Percentiles rank a stretch among this genome's conserved stretches.
Evolutionary conservation across 2,329 filamentous ascomycete species (phyloP).

Genomic region (Diaporthe aspalathi): DNA sequence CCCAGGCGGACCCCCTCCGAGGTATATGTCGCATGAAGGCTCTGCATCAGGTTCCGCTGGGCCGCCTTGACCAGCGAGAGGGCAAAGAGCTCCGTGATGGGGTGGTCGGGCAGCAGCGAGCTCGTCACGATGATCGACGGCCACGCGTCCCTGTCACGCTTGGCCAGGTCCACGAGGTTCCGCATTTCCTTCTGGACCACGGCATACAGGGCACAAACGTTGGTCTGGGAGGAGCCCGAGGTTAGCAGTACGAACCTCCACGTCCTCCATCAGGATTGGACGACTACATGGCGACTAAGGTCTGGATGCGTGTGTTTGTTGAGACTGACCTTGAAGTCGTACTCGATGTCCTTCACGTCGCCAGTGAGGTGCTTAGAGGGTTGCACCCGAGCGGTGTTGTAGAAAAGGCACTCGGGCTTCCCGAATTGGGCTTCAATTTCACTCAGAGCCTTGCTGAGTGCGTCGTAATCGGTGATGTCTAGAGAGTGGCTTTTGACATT

Average conservation of each 20-base stretch:
- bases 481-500: slow-evolving; percentile 56
- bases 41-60: slow-evolving; percentile 61
- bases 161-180: slow-evolving; percentile 50
- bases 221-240: slow-evolving; percentile 49
- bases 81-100: slow-evolving; percentile 59
- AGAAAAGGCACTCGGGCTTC: slow-evolving; percentile 61
- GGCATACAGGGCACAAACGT: slow-evolving; percentile 59
- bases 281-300: no score
- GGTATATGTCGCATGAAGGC: slow-evolving; percentile 53
- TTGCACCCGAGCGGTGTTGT: slow-evolving; percentile 63
- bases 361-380: slow-evolving; percentile 55
- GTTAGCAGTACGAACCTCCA: background rate
- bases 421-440: slow-evolving; percentile 55
- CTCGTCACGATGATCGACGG: slow-evolving; percentile 62
- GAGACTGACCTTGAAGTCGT: slow-evolving; percentile 62
- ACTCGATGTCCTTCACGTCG: slow-evolving; percentile 56
- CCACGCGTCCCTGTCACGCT: slow-evolving; percentile 46
- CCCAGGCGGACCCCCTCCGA: slow-evolving; percentile 58
- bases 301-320: background rate
- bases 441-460: slow-evolving; percentile 52
- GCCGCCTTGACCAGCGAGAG: slow-evolving; percentile 63
- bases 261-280: background rate
- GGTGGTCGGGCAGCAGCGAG: slow-evolving; percentile 59
- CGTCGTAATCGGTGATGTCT: slow-evolving; percentile 55
- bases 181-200: slow-evolving; percentile 61